Evolutionary conservation across 2,329 filamentous ascomycete species (phyloP).

Genomic region (Rhytidhysteron rufulum): DNA sequence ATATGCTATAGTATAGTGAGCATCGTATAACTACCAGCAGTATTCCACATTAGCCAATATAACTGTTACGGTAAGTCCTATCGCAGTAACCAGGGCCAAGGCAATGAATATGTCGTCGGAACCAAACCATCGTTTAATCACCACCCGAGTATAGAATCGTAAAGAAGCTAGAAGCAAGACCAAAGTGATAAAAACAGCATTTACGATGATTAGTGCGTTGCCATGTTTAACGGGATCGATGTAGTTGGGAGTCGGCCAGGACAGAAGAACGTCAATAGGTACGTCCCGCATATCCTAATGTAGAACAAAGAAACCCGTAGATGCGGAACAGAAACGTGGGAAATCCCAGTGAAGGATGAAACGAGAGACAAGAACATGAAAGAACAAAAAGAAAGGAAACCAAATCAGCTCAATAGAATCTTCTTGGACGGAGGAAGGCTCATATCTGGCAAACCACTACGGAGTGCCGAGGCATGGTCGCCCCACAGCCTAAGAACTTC

Average conservation of each 20-base stretch:
- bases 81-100: conserved; percentile 38
- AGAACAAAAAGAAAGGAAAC: too few relatives aligned
- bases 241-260: conserved; percentile 41
- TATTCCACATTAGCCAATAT: conserved; percentile 40
- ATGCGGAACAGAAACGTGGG: too few relatives aligned
- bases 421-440: too few relatives aligned
- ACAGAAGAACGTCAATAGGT: conserved; percentile 27
- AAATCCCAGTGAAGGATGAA: too few relatives aligned
- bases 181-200: conserved; percentile 36
- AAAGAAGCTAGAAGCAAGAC: conserved; percentile 33
- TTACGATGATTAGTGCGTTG: conserved; percentile 36
- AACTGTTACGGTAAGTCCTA: conserved; percentile 36
- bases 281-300: conserved; percentile 30
- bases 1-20: too few relatives aligned
- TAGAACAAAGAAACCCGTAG: too few relatives aligned
- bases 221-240: conserved; percentile 37
- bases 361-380: too few relatives aligned
- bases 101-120: conserved; percentile 41
- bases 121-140: conserved; percentile 41
- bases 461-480: too few relatives aligned
- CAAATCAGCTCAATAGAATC: too few relatives aligned
- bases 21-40: too few relatives aligned
- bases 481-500: too few relatives aligned
- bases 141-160: conserved; percentile 38
- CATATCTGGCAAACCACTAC: too few relatives aligned